Percentiles rank a stretch among this genome's conserved stretches.
Evolutionary conservation across 2,329 filamentous ascomycete species (phyloP).

Genomic region (Thermothelomyces thermophilus): DNA sequence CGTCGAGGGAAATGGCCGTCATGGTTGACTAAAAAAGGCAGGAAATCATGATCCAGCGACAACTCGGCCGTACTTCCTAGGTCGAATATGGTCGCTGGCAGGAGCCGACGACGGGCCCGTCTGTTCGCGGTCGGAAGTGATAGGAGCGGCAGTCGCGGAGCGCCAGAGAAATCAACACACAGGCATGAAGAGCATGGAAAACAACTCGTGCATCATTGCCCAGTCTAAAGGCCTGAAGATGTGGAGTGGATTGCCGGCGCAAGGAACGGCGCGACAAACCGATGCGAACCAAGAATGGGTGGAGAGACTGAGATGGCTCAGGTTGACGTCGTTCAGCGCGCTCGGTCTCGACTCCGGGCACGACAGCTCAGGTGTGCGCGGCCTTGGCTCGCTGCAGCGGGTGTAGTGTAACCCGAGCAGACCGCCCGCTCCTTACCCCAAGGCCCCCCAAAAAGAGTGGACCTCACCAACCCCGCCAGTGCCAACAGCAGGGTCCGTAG

Average conservation of each 20-base stretch:
- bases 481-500: not conserved
- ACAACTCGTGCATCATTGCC: too few relatives aligned
- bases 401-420: too few relatives aligned
- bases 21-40: slow-evolving; percentile 16
- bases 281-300: not conserved
- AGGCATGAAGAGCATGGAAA: not conserved
- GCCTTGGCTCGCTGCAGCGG: not conserved
- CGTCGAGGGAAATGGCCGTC: slow-evolving; percentile 23
- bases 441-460: not conserved
- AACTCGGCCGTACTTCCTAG: too few relatives aligned
- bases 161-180: not conserved
- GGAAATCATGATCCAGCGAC: slow-evolving; percentile 17
- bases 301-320: not conserved
- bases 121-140: not conserved
- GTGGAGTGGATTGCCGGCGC: not conserved
- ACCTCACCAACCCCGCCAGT: not conserved
- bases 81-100: too few relatives aligned
- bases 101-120: not conserved
- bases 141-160: not conserved
- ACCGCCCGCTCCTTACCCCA: not conserved
- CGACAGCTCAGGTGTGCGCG: not conserved
- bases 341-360: not conserved
- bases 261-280: not conserved
- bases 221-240: not conserved
- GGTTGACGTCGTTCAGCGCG: slow-evolving; percentile 3